Base-by-base conservation (phyloP, 2,329 filamentous ascomycete species). In the Hyphodiscus sp. region DNA sequence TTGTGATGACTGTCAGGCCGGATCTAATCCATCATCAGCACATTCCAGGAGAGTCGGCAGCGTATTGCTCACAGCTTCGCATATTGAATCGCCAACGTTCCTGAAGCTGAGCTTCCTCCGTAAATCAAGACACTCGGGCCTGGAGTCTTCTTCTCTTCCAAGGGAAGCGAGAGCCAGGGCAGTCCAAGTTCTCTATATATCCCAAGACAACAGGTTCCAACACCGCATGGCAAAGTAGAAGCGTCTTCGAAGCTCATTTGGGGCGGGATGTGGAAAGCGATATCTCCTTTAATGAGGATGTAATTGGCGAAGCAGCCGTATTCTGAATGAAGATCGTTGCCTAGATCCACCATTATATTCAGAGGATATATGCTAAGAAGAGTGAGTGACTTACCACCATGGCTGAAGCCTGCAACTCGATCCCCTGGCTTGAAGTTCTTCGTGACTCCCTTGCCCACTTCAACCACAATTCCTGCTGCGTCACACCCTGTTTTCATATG, bases 161-260 rank as follows among this genome's bases (percentile, higher is more conserved):
- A 30, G 42, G 50, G 49, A 1, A 47, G 15, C 5, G 13, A 45
- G 0, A 51, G 50, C 15, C 58, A 23, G 6, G 66, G 62, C n/a
- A 72, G 52, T 18, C 62, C 58, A 18, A 70, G 51, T 29, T 59
- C 46, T 7, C 44, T 29, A 46, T 62, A 64, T 15, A 62, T 45
- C 4, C 50, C 57, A 19, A 62, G 19, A 11, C 53, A 58, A 10
- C 53, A 50, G 15, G 61, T 63, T 1, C 11, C 41, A 18, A 64
- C 23, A 19, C 56, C 61, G 30, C 20, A 33, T 9, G 50, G 45
- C 2, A 64, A 41, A 6, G 63, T 59, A 1, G 76, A 70, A 0
- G 74, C 76, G 48, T 79, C 69, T 52, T 73, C 73, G 53, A 75
- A 70, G 45, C 62, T 73, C 20, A 78, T 41, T 19, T 65, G 63